Base-by-base conservation (phyloP, 176 grass and related monocot genomes). In the Puccinellia tenuiflora region DNA sequence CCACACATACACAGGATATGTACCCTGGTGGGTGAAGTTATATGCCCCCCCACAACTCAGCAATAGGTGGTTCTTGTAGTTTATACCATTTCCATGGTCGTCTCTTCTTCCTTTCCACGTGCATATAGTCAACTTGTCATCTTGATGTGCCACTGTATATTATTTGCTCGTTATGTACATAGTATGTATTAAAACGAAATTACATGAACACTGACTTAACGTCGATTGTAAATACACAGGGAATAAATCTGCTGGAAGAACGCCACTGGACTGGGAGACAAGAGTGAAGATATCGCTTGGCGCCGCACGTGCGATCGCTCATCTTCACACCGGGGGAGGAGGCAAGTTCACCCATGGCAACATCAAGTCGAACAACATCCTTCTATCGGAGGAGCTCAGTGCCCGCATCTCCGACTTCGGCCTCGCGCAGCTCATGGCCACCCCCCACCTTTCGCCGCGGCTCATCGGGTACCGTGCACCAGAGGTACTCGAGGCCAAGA, bases 351-450 rank as follows among this genome's bases (percentile, higher is more conserved):
- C 77, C 68, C 96, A 98, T 5, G 96, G 96, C 34, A 95, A 98
- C 53, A 79, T 98, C 40, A 98, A 93, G 77, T 94, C 96, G 52
- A 91, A 80, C 33, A 98, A 98, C 81, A 77, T 98, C 35, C 89
- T 98, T 56, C 81, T 98, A 31, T 90, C 85, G 9, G 82, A 77
- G 71, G 88, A 93, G 29, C 85, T 87, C 31, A 80, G 87, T 5
- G 77, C 88, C 6, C 65, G 82, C 13, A 38, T 95, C 61, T 92
- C 89, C 0, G 92, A 98, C 73, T 92, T 83, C 56, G 78, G 86
- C 31, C 89, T 98, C 5, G 83, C 84, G 33, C 91, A 94, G 46
- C 88, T 98, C 57, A 95, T 95, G 45, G 77, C 87, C 53, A 40
- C 87, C 35, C 78, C 87, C 28, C 85, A 76, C 17, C 31, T 88